phyloP scores from a whole-genome alignment of 805 yeast species.

The Kazachstania psychrophila region DNA sequence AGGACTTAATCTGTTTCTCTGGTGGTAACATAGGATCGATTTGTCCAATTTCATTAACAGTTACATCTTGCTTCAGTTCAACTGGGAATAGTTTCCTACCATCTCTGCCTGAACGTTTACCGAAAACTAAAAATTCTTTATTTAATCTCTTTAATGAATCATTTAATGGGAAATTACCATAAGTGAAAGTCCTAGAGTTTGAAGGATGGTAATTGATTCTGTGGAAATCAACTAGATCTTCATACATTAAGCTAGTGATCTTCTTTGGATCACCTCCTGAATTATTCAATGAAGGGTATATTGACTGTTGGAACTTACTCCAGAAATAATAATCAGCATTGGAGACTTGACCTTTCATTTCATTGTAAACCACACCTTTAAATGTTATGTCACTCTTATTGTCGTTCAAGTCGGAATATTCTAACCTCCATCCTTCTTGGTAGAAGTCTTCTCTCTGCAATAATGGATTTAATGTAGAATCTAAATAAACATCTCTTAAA shows the following conservation, averaged over 20 bases:
- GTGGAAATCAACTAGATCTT: constrained; percentile 74
- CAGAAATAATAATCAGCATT: constrained; percentile 80
- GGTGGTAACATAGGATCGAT: constrained; percentile 64
- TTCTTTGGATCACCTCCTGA: constrained; percentile 89
- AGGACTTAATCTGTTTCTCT: constrained; percentile 65
- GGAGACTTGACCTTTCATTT: constrained; percentile 96
- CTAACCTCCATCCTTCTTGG: constrained; percentile 98
- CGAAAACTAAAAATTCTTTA: constrained; percentile 42
- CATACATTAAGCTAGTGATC: constrained; percentile 66
- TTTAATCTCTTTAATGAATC: constrained; percentile 52
- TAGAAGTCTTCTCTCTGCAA: constrained; percentile 70
- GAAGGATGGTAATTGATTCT: constrained; percentile 75
- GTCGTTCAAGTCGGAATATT: constrained; percentile 55
- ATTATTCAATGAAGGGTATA: constrained; percentile 78
- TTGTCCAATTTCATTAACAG: constrained; percentile 55
- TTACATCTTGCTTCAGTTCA: constrained; percentile 28
- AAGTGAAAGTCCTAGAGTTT: constrained; percentile 77
- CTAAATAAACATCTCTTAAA: constrained; percentile 78
- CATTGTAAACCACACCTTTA: constrained; percentile 96
- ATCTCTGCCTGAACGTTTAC: constrained; percentile 34
- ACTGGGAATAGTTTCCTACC: constrained; percentile 37
- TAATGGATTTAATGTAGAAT: constrained; percentile 76
- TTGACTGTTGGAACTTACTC: constrained; percentile 70
- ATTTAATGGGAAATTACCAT: constrained; percentile 65
- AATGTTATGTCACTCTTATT: constrained; percentile 52